Evolutionary conservation across 2,329 filamentous ascomycete species (phyloP), one percentile per base, ranked within the genome.

Genomic region (Aspergillus chevalieri): DNA sequence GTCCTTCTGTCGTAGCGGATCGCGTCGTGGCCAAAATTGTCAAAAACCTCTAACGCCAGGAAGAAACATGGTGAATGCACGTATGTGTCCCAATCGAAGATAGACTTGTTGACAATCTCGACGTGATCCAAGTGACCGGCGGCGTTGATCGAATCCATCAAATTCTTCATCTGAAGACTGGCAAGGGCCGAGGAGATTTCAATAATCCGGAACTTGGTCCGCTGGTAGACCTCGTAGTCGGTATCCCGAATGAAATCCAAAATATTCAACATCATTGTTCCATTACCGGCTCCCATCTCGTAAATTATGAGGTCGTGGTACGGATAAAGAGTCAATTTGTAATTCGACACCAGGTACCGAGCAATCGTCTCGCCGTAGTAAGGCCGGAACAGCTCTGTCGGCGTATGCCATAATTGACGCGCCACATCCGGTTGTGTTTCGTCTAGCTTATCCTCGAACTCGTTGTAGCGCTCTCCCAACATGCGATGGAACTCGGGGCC

Each of bases 281-380:
- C 93, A 62, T 95, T 92, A 61, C 93, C 93, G 36, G 93, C 93
- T 47, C 93, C 93, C 87, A 98, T 95, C 69, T 98, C 93, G 79
- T 96, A 98, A 68, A 98, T 94, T 61, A 95, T 88, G 47, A 98
- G 81, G 71, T 98, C 93, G 71, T 96, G 85, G 75, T 97, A 96
- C 2, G 93, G 93, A 67, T 93, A 97, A 49, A 89, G 82, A 42
- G 88, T 89, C 66, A 96, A 82, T 67, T 93, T 90, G 79, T 98
- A 98, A 74, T 98, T 96, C 58, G 89, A 85, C 58, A 97, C 85
- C 42, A 98, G 82, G 69, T 97, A 96, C 17, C 92, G 85, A n/a
- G 92, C 93, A 58, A 98, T 89, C 30, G 93, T 89, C 76, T 98
- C 91, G 65, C 92, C 94, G 68, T 98, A 98, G 72, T 92, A 94